Evolutionary conservation across 2,329 filamentous ascomycete genomes (phyloP).

Genomic region (Arthrobotrys sphaeroides): DNA sequence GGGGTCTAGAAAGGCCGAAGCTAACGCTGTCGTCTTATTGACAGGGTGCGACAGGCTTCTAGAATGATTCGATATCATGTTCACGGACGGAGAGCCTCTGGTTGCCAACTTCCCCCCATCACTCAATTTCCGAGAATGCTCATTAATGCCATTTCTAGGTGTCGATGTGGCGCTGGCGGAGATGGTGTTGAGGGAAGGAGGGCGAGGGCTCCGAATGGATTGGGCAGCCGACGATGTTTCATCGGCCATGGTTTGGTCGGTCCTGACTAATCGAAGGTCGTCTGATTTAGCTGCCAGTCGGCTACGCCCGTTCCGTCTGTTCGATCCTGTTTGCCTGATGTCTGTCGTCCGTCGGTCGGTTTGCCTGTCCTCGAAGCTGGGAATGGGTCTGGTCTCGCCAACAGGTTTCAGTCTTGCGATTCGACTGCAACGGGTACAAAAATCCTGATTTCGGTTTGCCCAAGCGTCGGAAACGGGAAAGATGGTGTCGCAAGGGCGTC

Average conservation of each 20-base stretch:
- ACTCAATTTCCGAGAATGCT: slow-evolving; percentile 20
- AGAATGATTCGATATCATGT: slow-evolving; percentile 41
- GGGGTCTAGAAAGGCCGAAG: not conserved
- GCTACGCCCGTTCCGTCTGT: slow-evolving; percentile 3
- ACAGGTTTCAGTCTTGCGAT: not conserved
- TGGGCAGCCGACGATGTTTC: slow-evolving; percentile 51
- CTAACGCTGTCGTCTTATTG: slow-evolving; percentile 39
- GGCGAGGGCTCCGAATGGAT: slow-evolving; percentile 43
- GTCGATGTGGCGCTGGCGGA: not conserved
- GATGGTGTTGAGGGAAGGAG: slow-evolving; percentile 25
- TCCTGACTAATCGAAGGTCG: slow-evolving; percentile 25
- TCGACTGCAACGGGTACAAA: not conserved
- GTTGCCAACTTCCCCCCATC: slow-evolving; percentile 6
- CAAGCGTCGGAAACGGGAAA: slow-evolving; percentile 34
- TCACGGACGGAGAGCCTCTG: slow-evolving; percentile 27
- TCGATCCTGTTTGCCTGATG: slow-evolving; percentile 9
- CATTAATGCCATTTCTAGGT: slow-evolving; percentile 13
- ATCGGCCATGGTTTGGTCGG: slow-evolving; percentile 40
- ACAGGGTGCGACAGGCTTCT: slow-evolving; percentile 50
- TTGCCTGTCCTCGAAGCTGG: not conserved
- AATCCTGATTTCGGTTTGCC: slow-evolving; percentile 41
- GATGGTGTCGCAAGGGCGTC: too few relatives aligned
- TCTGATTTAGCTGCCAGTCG: not conserved
- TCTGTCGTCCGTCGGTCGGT: too few relatives aligned
- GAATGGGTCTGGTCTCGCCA: not conserved